phyloP scores from a whole-genome alignment of 2,329 filamentous ascomycete genomes.

The Ophiostoma sp. region DNA sequence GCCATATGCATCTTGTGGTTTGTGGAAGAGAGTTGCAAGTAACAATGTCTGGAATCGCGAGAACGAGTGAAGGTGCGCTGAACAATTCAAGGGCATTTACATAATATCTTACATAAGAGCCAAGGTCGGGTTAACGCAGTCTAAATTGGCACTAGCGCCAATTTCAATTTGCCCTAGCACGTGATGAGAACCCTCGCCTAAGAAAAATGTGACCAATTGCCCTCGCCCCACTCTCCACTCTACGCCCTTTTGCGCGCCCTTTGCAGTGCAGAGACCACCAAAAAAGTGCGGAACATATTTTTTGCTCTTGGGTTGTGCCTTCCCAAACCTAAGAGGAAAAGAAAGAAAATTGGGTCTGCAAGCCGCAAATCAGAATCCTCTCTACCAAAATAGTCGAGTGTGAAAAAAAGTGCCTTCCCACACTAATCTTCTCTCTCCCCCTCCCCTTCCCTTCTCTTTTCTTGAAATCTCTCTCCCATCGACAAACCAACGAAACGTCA shows the following conservation, averaged over 20 bases:
- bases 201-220: background rate
- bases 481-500: slow-evolving; percentile 26
- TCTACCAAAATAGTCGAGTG: slow-evolving; percentile 10
- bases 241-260: slow-evolving; percentile 4
- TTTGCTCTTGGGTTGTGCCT: background rate
- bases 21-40: background rate
- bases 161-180: slow-evolving; percentile 24
- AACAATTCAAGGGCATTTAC: slow-evolving; percentile 11
- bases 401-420: slow-evolving; percentile 6
- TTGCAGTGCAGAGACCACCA: background rate
- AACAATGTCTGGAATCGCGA: background rate
- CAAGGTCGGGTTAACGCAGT: background rate
- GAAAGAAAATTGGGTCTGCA: background rate
- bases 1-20: background rate
- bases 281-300: slow-evolving; percentile 24
- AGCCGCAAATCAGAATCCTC: slow-evolving; percentile 13
- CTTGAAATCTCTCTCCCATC: slow-evolving; percentile 13
- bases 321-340: background rate
- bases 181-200: slow-evolving; percentile 10
- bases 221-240: background rate
- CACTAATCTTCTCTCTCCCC: slow-evolving; percentile 7
- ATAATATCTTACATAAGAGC: slow-evolving; percentile 4
- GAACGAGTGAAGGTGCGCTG: background rate
- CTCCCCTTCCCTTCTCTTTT: slow-evolving; percentile 1
- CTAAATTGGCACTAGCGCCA: background rate